These are phyloP conservation scores for Ganoderma boninense DNA, from an alignment of 1,284 basidiomycete genomes.

Conservation along the genomic window DNA sequence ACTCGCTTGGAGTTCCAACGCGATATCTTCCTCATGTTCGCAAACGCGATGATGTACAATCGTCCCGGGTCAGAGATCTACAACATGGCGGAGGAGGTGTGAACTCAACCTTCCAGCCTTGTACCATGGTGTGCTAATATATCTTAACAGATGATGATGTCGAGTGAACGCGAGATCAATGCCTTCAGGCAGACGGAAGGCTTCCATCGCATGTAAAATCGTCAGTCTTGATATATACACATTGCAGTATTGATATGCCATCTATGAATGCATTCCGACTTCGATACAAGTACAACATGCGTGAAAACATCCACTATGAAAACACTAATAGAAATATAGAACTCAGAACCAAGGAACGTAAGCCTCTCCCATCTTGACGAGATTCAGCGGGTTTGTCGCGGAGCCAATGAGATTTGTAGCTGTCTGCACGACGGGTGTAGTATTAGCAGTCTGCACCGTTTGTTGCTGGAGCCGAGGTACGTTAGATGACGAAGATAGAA, in stretches of 20 bases:
- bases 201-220: conserved; percentile 46
- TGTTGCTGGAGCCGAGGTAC: conserved; percentile 14
- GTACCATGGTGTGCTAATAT: not conserved
- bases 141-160: conserved; percentile 78
- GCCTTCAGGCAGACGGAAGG: conserved; percentile 82
- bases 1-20: conserved; percentile 89
- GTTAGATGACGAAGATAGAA: not conserved
- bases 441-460: conserved; percentile 47
- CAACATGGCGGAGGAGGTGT: conserved; percentile 88
- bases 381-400: conserved; percentile 78
- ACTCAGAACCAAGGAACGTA: conserved; percentile 86
- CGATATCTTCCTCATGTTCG: conserved; percentile 93
- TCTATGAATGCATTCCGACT: conserved; percentile 11
- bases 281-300: conserved; percentile 21
- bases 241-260: conserved; percentile 19
- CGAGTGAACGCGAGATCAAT: conserved; percentile 81
- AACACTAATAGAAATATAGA: not conserved
- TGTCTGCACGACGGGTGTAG: conserved; percentile 78
- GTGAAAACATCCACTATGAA: not conserved
- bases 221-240: conserved; percentile 8
- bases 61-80: conserved; percentile 84
- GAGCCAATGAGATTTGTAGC: conserved; percentile 85
- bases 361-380: conserved; percentile 83
- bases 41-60: conserved; percentile 97
- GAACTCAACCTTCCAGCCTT: not conserved